phyloP scores from a whole-genome alignment of 768 basidiomycete species.

The Porphyrellus cyaneotinctus region DNA sequence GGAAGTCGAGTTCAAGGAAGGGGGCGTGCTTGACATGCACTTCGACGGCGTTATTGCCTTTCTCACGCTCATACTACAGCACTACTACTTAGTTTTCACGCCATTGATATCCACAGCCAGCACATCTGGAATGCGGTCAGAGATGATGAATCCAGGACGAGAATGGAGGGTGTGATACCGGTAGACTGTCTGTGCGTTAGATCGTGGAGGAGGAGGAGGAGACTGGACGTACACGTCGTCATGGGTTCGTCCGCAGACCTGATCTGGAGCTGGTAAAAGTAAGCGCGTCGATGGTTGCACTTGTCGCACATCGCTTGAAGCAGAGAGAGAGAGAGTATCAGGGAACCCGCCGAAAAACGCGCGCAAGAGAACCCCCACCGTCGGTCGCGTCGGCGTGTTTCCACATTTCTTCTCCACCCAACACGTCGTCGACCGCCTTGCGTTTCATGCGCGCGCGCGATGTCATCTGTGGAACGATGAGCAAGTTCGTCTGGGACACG shows the following conservation, averaged over 20 bases:
- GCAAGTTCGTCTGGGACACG: no score
- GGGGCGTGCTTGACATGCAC: constrained; percentile 18
- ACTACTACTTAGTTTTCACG: constrained; percentile 51
- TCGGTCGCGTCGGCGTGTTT: constrained; percentile 86
- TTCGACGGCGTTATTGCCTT: constrained; percentile 2
- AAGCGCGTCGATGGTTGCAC: constrained; percentile 83
- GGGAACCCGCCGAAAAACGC: no score
- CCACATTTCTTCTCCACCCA: constrained; percentile 93
- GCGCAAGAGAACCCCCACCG: constrained; percentile 43
- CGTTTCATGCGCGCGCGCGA: constrained; percentile 79
- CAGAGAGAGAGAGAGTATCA: not conserved
- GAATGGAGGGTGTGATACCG: constrained; percentile 35
- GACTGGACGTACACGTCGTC: constrained; percentile 42
- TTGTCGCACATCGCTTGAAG: constrained; percentile 58
- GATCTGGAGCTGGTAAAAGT: constrained; percentile 96
- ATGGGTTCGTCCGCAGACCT: constrained; percentile 90
- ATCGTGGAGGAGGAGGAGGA: not conserved
- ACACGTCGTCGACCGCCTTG: constrained; percentile 93
- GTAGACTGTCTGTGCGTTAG: constrained; percentile 46
- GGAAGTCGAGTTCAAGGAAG: constrained; percentile 15
- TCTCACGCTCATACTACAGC: constrained; percentile 21
- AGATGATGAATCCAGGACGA: not conserved
- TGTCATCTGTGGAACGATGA: constrained; percentile 64
- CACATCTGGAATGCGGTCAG: constrained; percentile 42
- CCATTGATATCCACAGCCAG: constrained; percentile 63